Evolutionary conservation across 176 grass and related monocot species (phyloP).

Genomic region (Chrysopogon serrulatus): DNA sequence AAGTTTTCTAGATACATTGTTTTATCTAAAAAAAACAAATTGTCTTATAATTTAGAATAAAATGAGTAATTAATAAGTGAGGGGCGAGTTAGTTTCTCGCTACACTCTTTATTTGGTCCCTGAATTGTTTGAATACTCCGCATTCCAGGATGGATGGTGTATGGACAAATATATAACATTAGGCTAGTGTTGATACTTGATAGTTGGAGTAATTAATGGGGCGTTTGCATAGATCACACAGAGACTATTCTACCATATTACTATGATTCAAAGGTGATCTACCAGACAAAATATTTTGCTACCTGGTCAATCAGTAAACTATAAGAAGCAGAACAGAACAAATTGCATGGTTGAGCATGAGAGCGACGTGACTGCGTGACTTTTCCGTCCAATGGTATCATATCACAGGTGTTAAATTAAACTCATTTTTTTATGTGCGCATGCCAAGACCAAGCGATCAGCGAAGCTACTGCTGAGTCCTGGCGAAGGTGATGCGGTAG

Average conservation of each 20-base stretch:
- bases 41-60: no score
- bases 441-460: neutral
- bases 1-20: no score
- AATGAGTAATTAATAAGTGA: no score
- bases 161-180: neutral
- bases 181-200: no score
- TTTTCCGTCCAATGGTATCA: neutral
- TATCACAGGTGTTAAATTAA: neutral
- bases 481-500: neutral
- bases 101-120: neutral
- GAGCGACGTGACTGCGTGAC: conserved; percentile 10
- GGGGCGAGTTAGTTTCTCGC: no score
- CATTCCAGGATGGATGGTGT: neutral
- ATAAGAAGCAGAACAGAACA: neutral
- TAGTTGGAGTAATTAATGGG: no score
- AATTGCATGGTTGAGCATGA: neutral
- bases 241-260: no score
- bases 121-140: neutral
- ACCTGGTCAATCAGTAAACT: neutral
- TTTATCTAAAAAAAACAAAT: no score
- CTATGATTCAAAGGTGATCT: no score
- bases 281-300: no score
- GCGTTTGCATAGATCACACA: no score
- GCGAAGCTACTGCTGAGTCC: neutral
- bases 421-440: neutral